phyloP scores from a whole-genome alignment of 352 stramenopile species.

The Phytophthora niederhauseri region DNA sequence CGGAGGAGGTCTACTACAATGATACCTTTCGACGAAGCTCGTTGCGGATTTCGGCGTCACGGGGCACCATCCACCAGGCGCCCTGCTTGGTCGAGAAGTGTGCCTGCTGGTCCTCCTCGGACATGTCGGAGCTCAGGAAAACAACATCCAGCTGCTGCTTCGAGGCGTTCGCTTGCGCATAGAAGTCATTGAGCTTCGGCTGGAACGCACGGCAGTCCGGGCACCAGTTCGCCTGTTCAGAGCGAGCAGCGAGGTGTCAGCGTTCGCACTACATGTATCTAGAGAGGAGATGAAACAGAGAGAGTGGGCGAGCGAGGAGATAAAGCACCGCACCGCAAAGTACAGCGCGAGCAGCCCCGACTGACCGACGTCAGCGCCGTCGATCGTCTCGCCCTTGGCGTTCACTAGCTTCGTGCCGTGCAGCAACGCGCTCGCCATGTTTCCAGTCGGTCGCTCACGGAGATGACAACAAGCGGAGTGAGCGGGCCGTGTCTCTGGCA shows the following conservation, averaged over 20 bases:
- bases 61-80: conserved; percentile 72
- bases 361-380: conserved; percentile 40
- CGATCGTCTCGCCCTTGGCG: conserved; percentile 50
- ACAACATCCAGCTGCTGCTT: conserved; percentile 62
- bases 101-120: conserved; percentile 51
- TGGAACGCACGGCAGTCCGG: conserved; percentile 79
- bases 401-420: conserved; percentile 59
- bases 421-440: conserved; percentile 48
- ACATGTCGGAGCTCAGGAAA: conserved; percentile 72
- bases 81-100: conserved; percentile 76
- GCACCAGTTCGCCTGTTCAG: conserved; percentile 77
- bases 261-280: neutral
- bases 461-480: conserved; percentile 1
- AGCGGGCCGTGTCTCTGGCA: conserved; percentile 9
- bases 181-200: conserved; percentile 71
- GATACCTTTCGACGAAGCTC: conserved; percentile 78
- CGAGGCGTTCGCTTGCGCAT: conserved; percentile 56
- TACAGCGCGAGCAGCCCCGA: conserved; percentile 64
- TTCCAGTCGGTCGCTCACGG: conserved; percentile 9
- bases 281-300: neutral
- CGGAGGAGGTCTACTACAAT: no score
- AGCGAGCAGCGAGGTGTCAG: conserved; percentile 9
- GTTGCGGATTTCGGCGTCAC: conserved; percentile 52
- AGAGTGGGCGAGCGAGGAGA: neutral
- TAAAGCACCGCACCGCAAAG: conserved; percentile 53